These are phyloP conservation scores for Acidiella bohemica DNA, from an alignment of 495 filamentous ascomycete species.

Conservation along the genomic window DNA sequence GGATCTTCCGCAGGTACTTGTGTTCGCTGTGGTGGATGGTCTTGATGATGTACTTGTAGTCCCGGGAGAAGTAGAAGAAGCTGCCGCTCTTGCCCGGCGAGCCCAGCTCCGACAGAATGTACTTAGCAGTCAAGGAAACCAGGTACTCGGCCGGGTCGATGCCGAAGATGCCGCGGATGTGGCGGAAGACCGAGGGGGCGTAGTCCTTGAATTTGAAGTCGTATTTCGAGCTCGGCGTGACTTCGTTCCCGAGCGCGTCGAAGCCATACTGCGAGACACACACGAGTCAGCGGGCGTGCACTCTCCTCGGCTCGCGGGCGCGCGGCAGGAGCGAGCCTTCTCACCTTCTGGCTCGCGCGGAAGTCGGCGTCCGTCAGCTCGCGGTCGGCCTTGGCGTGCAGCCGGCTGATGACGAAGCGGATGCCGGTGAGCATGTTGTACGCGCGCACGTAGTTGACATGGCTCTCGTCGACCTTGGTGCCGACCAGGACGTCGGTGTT, in stretches of 20 bases:
- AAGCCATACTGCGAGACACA: slow-evolving; percentile 95
- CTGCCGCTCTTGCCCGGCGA: slow-evolving; percentile 97
- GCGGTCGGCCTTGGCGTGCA: slow-evolving; percentile 92
- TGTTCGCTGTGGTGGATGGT: slow-evolving; percentile 97
- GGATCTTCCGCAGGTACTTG: slow-evolving; percentile 80
- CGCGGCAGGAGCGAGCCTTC: no score
- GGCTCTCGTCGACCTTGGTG: slow-evolving; percentile 93
- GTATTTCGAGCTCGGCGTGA: slow-evolving; percentile 96
- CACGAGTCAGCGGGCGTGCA: no score
- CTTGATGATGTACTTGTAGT: slow-evolving; percentile 99
- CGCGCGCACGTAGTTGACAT: slow-evolving; percentile 94
- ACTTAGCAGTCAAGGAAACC: slow-evolving; percentile 96
- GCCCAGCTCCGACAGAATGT: slow-evolving; percentile 92
- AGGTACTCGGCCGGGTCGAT: slow-evolving; percentile 96
- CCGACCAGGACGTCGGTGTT: slow-evolving; percentile 89
- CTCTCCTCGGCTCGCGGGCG: no score
- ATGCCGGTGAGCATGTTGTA: slow-evolving; percentile 99
- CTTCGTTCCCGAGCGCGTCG: slow-evolving; percentile 94
- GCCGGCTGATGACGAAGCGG: slow-evolving; percentile 87
- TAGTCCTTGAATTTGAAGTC: slow-evolving; percentile 99
- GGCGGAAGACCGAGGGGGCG: slow-evolving; percentile 96
- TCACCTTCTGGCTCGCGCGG: no score
- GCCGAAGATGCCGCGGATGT: slow-evolving; percentile 74
- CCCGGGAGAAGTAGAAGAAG: slow-evolving; percentile 98
- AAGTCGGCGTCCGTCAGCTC: slow-evolving; percentile 83